A percentile compares a stretch with the other conserved stretches of the same genome.
phyloP scores from a whole-genome alignment of 257 asterid species.

The Lycium barbarum region DNA sequence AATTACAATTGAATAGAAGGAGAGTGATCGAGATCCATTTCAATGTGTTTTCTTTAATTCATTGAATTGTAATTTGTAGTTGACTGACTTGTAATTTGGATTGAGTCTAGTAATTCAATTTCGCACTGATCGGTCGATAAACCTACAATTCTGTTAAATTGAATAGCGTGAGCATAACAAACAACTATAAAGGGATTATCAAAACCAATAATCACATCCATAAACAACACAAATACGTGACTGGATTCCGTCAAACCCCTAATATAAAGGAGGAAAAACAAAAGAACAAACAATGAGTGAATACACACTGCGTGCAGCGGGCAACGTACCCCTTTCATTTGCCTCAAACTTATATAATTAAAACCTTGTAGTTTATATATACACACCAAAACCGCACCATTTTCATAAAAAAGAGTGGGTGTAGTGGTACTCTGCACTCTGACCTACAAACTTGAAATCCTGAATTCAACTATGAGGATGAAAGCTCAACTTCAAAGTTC shows the following conservation, averaged over 20 bases:
- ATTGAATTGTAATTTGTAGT: not conserved
- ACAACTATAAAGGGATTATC: not conserved
- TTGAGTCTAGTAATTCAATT: constrained; percentile 6
- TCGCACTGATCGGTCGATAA: not conserved
- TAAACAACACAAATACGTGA: not conserved
- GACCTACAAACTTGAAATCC: not conserved
- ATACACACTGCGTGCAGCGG: not conserved
- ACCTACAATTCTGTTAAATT: not conserved
- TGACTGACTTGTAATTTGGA: constrained; percentile 8
- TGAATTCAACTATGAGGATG: not conserved
- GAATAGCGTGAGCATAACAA: not conserved
- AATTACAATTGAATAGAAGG: not conserved
- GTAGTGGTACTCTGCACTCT: not conserved
- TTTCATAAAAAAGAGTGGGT: not conserved
- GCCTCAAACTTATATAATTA: not conserved
- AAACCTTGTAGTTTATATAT: not conserved
- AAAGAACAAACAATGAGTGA: not conserved
- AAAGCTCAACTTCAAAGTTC: constrained; percentile 13
- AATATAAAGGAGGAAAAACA: not conserved
- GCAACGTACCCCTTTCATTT: not conserved
- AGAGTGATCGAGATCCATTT: not conserved
- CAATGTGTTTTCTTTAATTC: not conserved
- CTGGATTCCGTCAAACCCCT: not conserved
- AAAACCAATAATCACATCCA: constrained; percentile 9
- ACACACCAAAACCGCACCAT: not conserved